Evolutionary conservation across 2,329 filamentous ascomycete genomes (phyloP).

Genomic region (Dichotomopilus funicola): DNA sequence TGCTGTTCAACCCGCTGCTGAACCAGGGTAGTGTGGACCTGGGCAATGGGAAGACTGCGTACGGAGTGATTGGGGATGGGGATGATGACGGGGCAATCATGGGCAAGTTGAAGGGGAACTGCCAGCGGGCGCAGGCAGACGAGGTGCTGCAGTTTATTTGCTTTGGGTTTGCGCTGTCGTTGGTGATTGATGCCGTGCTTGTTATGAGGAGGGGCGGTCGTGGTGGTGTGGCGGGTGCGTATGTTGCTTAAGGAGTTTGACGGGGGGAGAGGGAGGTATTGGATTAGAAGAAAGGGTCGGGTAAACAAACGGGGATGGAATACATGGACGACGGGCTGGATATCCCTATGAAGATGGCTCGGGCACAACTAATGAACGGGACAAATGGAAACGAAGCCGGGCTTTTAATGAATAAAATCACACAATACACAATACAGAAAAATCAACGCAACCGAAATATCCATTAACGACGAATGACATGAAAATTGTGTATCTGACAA

Average conservation of each 20-base stretch:
- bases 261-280: background rate
- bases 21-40: constrained; percentile 12
- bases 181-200: constrained; percentile 11
- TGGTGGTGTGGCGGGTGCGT: background rate
- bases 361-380: too few relatives aligned
- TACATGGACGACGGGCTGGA: background rate
- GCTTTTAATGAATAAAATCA: background rate
- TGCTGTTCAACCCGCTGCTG: constrained; percentile 19
- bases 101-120: constrained; percentile 13
- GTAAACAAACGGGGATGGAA: background rate
- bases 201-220: constrained; percentile 4
- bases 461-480: too few relatives aligned
- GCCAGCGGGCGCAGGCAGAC: constrained; percentile 17
- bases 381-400: too few relatives aligned
- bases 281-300: background rate
- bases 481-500: background rate
- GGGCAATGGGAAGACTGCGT: background rate
- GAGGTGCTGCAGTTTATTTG: constrained; percentile 20
- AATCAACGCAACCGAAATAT: too few relatives aligned
- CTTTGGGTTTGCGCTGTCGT: constrained; percentile 5
- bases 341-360: too few relatives aligned
- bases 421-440: too few relatives aligned
- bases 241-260: constrained; percentile 1
- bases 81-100: background rate
- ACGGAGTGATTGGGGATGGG: constrained; percentile 2